Percentiles rank a stretch among this genome's conserved stretches.
phyloP scores from a whole-genome alignment of 129 eudicot species.

The Centaurea solstitialis region DNA sequence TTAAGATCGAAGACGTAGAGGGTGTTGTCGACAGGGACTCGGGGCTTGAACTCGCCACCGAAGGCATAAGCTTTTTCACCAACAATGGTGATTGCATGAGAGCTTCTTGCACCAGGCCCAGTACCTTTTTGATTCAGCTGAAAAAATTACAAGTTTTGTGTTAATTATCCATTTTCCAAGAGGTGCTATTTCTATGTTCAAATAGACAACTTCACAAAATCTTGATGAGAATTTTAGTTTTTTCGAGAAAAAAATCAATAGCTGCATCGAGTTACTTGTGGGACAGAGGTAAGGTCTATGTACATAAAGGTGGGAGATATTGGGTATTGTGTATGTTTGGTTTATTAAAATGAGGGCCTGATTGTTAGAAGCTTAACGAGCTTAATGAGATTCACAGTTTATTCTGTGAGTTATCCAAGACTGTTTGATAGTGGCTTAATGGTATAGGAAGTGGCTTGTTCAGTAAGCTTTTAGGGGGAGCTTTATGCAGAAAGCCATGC shows the following conservation, averaged over 20 bases:
- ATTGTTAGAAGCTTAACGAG: too few relatives aligned
- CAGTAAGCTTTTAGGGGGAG: too few relatives aligned
- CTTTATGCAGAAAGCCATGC: too few relatives aligned
- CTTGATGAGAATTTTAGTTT: background rate
- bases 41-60: conserved; percentile 92
- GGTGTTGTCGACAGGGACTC: conserved; percentile 89
- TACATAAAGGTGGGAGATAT: too few relatives aligned
- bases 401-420: too few relatives aligned
- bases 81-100: conserved; percentile 81
- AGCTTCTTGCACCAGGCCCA: conserved; percentile 97
- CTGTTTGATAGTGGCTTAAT: too few relatives aligned
- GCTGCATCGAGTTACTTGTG: background rate
- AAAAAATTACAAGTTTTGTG: conserved; percentile 20
- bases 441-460: too few relatives aligned
- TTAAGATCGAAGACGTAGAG: conserved; percentile 73
- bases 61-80: conserved; percentile 82
- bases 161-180: background rate
- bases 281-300: too few relatives aligned
- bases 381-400: too few relatives aligned
- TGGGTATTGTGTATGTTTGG: too few relatives aligned
- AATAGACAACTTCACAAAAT: conserved; percentile 7
- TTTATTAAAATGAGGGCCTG: too few relatives aligned
- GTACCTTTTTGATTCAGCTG: conserved; percentile 78
- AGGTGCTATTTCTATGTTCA: background rate
- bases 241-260: background rate